Base-by-base conservation (phyloP, 805 yeast species). In the Candida fluviatilis region DNA sequence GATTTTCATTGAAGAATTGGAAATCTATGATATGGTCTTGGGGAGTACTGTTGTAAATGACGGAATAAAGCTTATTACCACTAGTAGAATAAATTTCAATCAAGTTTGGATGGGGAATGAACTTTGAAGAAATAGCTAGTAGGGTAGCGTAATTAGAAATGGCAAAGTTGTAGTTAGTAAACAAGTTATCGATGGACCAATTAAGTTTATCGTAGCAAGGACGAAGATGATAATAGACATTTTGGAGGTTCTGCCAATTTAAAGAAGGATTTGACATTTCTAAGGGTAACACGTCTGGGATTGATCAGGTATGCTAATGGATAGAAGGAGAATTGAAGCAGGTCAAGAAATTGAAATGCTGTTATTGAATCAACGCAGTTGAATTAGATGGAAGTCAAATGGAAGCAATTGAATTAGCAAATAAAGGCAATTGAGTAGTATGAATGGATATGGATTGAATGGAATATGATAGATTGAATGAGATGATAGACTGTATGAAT, bases 221-320 rank as follows among this genome's bases (percentile, higher is more conserved):
- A 38, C 81, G 59, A 13, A 73, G 69, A 39, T 84, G 66, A 48
- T 87, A 89, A 55, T 75, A 86, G 7, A 78, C 82, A 56, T 79
- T 78, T 38, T 77, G 80, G 14, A 89, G 70, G 46, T 82, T 73
- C 56, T 88, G 95, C 97, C 97, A 89, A 31, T 73, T 73, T 43
- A 71, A 53, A 47, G 73, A 66, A 10, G 77, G 78, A 47, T 58
- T 65, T 2, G 66, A 45, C 24, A n/a, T n/a, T n/a, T n/a, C n/a
- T n/a, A n/a, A 21, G 24, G 24, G 10, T 21, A 21, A 10, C 10
- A 6, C 24, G 10, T 10, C 24, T 21, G 24, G 24, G n/a, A n/a
- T n/a, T n/a, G n/a, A n/a, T n/a, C n/a, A n/a, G n/a, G n/a, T n/a
- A n/a, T n/a, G n/a, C n/a, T n/a, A n/a, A n/a, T n/a, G n/a, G n/a